phyloP scores from a whole-genome alignment of 768 basidiomycete genomes.

The Hericium coralloides region DNA sequence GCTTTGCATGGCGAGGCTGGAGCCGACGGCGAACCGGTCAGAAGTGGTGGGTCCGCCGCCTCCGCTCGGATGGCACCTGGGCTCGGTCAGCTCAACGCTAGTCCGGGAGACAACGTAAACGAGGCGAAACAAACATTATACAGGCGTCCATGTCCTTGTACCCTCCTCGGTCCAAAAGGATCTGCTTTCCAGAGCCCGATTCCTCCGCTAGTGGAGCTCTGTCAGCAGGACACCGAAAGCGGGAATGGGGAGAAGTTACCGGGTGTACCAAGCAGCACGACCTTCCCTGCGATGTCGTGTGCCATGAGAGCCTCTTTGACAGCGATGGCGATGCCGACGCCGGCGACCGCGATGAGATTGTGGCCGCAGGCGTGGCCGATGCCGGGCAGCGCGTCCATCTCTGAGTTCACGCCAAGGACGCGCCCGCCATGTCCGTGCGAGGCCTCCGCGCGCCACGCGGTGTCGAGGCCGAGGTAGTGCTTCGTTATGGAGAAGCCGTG shows the following conservation, averaged over 20 bases:
- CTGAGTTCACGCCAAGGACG: conserved; percentile 70
- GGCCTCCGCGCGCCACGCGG: conserved; percentile 75
- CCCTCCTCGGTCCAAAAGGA: conserved; percentile 63
- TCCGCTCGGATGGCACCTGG: conserved; percentile 65
- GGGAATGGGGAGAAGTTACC: not conserved
- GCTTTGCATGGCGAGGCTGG: conserved; percentile 54
- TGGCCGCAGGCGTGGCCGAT: conserved; percentile 70
- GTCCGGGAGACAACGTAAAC: not conserved
- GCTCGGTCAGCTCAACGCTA: not conserved
- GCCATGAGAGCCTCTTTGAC: conserved; percentile 59
- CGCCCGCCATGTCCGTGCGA: conserved; percentile 49
- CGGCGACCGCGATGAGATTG: conserved; percentile 74
- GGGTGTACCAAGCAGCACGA: conserved; percentile 73
- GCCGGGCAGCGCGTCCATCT: conserved; percentile 56
- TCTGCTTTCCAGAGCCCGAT: conserved; percentile 67
- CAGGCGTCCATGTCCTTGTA: conserved; percentile 79
- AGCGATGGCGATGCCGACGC: conserved; percentile 66
- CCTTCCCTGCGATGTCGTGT: conserved; percentile 53
- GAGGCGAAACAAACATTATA: conserved; percentile 44
- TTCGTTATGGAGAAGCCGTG: conserved; percentile 65
- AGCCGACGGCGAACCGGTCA: conserved; percentile 39
- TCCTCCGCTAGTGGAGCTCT: conserved; percentile 54
- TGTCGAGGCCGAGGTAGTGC: conserved; percentile 61
- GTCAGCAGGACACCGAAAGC: not conserved
- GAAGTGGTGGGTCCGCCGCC: conserved; percentile 31